Conservation (phyloP, 139 green algal species). For the Eudorina sp. region DNA sequence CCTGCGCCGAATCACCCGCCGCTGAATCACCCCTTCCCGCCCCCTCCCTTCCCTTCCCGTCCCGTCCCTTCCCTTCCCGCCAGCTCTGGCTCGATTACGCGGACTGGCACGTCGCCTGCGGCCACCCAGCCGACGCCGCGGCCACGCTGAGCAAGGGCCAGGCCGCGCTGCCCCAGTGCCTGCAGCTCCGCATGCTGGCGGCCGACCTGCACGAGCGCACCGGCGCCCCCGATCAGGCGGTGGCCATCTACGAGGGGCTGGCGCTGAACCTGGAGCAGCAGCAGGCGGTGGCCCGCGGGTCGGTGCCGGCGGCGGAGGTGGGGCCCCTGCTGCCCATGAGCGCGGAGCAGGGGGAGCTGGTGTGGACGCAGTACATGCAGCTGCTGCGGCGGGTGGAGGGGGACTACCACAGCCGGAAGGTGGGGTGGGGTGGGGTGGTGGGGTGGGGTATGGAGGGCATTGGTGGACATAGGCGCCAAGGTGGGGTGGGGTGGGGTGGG, state of each 20-base stretch:
- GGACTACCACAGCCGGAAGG: constrained; percentile 38
- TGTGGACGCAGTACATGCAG: constrained; percentile 92
- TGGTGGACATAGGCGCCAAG: not conserved
- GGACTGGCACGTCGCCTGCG: constrained; percentile 56
- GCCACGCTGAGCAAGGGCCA: constrained; percentile 28
- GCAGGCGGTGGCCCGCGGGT: constrained; percentile 24
- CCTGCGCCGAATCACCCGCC: too few species aligned
- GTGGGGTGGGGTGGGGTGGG: not conserved
- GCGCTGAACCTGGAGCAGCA: constrained; percentile 65
- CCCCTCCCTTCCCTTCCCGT: not conserved
- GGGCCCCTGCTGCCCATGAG: constrained; percentile 50
- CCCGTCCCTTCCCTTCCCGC: not conserved
- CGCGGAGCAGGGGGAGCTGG: constrained; percentile 72
- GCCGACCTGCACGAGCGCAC: constrained; percentile 42
- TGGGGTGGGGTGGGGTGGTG: not conserved
- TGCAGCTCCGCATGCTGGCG: constrained; percentile 31
- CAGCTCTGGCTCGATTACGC: constrained; percentile 72
- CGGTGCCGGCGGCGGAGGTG: constrained; percentile 15
- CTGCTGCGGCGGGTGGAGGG: constrained; percentile 77
- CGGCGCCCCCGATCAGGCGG: constrained; percentile 30
- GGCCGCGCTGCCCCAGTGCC: constrained; percentile 33
- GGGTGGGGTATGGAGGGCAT: not conserved
- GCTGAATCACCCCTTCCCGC: too few species aligned
- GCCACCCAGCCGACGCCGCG: constrained; percentile 12
- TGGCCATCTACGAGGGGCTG: constrained; percentile 55